Conservation (phyloP, 106 monocot species). For the Dioscorea dumetorum region DNA sequence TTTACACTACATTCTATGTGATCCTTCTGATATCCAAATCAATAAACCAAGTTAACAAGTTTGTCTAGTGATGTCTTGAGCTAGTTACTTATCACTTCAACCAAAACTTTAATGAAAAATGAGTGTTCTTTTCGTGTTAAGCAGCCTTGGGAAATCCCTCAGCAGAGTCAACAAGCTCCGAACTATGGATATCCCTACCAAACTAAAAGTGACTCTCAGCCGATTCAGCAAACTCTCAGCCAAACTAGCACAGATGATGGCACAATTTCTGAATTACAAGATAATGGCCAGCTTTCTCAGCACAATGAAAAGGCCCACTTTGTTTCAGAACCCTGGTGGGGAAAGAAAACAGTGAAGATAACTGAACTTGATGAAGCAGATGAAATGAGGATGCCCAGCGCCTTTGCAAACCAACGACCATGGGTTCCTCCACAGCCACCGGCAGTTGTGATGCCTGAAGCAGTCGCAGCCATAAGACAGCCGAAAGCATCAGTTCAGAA, state of each 20-base stretch:
- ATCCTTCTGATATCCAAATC: no score
- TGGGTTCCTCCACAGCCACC: conserved; percentile 97
- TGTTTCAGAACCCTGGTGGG: conserved; percentile 44
- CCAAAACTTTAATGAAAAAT: no score
- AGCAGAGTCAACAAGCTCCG: conserved; percentile 11
- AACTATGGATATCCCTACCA: no score
- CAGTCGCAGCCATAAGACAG: conserved; percentile 72
- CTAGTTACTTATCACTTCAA: no score
- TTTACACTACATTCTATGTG: no score
- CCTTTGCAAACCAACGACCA: conserved; percentile 19
- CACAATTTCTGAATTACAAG: conserved; percentile 7
- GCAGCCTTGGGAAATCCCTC: conserved; percentile 27
- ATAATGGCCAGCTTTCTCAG: conserved; percentile 10
- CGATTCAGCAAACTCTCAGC: neutral
- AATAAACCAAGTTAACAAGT: no score
- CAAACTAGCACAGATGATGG: conserved; percentile 20
- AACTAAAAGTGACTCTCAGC: no score
- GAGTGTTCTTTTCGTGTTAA: neutral
- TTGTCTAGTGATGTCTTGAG: no score
- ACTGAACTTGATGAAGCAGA: conserved; percentile 55
- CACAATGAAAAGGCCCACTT: conserved; percentile 16
- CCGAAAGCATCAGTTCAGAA: conserved; percentile 39
- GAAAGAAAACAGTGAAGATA: conserved; percentile 42
- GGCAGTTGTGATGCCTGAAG: conserved; percentile 68
- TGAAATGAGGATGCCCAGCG: conserved; percentile 16